Evolutionary conservation across 2,329 filamentous ascomycete species (phyloP), one percentile per base, ranked within the genome.

Genomic region (Ophiostoma sp.): DNA sequence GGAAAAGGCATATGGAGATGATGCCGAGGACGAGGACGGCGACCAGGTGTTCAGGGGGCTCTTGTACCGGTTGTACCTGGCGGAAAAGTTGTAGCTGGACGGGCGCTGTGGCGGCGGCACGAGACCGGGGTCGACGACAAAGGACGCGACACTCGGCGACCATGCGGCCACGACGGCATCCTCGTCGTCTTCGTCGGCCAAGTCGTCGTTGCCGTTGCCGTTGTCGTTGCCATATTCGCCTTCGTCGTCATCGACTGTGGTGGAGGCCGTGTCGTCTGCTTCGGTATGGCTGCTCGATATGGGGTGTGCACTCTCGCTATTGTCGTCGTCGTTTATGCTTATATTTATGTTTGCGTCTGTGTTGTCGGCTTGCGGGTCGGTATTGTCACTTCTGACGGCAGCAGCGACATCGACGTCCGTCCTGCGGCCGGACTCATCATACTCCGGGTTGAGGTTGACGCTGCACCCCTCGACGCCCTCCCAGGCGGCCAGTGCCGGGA

Each of bases 381-480:
- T 57, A 6, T 60, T 48, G 13, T 65, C 62, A 27, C 13, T 39
- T 10, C n/a, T 15, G 15, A 52, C 66, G 52, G 62, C 44, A 0
- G 65, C 11, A 20, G 70, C 41, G 20, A 67, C 11, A 5, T 27
- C 52, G 36, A 67, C 67, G 35, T 67, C 67, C 1, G 52, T 68
- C 4, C 70, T 52, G 17, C 65, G 66, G 8, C 70, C 67, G 20
- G 65, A 27, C 39, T 67, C 69, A 41, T 71, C 67, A 13, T 71
- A 69, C 1, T 31, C 67, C 15, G 69, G 67, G 33, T 54, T 69
- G 17, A 71, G 69, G 39, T 68, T 71, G 36, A 69, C 57, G 44
- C 69, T 69, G 71, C 71, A 67, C 54, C 71, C 69, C 52, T 71
- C 71, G 31, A 72, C 68, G 35, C 69, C 69, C n/a, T 71, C 67